phyloP scores from a whole-genome alignment of 23 red algal species.

The Chondrus crispus region DNA sequence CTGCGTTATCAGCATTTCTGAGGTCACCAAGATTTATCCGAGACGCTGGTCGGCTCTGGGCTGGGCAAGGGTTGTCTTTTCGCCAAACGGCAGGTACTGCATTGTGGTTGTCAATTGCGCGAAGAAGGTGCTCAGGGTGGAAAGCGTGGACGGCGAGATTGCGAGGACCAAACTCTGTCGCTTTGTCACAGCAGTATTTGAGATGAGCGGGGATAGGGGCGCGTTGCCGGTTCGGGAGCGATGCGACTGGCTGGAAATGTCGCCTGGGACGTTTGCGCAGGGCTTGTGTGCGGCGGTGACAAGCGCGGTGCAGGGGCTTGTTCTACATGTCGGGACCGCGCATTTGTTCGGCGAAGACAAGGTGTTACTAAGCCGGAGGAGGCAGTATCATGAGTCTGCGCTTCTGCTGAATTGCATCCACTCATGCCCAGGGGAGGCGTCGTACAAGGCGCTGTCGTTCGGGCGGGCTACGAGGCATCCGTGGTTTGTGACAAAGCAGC shows the following conservation, averaged over 20 bases:
- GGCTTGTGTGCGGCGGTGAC: background rate
- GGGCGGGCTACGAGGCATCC: background rate
- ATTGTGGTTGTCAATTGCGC: constrained; percentile 37
- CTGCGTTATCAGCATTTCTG: background rate
- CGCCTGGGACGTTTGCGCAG: background rate
- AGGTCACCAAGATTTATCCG: background rate
- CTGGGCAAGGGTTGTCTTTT: constrained; percentile 26
- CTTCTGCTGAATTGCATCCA: constrained; percentile 40
- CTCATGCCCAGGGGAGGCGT: constrained; percentile 32
- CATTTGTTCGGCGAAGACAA: too few species aligned
- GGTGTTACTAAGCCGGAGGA: background rate
- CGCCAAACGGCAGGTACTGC: background rate
- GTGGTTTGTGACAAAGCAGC: constrained; percentile 64
- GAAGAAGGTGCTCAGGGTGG: constrained; percentile 1
- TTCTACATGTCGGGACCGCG: too few species aligned
- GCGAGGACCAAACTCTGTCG: constrained; percentile 17
- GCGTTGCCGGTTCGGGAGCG: background rate
- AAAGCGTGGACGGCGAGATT: constrained; percentile 13
- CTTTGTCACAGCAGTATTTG: background rate
- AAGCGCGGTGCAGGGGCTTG: background rate
- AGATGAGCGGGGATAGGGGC: background rate
- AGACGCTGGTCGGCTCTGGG: constrained; percentile 27
- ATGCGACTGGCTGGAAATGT: background rate
- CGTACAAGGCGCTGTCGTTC: constrained; percentile 55
- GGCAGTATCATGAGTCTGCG: background rate